Percentiles rank a stretch among this genome's conserved stretches.
Conservation (phyloP, 2,329 filamentous ascomycete genomes). For the Hypoxylon sp. region DNA sequence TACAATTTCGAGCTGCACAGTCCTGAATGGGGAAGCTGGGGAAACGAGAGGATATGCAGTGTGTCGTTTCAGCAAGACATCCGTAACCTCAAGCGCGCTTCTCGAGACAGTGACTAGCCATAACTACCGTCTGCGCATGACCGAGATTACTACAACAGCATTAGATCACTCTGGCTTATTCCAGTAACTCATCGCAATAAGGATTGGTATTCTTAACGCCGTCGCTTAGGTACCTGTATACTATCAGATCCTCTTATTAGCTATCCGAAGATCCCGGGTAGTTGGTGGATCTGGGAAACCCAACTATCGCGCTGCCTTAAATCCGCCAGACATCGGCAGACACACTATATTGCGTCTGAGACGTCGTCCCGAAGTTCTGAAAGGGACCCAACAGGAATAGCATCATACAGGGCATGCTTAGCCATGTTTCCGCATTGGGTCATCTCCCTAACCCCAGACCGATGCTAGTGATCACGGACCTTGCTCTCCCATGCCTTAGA, state of each 20-base stretch:
- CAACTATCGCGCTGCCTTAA: slow-evolving; percentile 11
- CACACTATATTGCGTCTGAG: slow-evolving; percentile 9
- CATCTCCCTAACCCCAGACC: background rate
- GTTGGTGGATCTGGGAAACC: background rate
- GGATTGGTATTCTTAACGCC: slow-evolving; percentile 11
- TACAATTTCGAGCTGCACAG: slow-evolving; percentile 1
- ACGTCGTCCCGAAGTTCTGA: slow-evolving; percentile 14
- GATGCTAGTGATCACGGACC: slow-evolving; percentile 18
- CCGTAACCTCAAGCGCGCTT: slow-evolving; percentile 31
- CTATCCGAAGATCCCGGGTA: background rate
- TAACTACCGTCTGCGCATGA: slow-evolving; percentile 1
- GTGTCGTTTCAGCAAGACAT: slow-evolving; percentile 14
- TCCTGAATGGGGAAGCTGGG: slow-evolving; percentile 21
- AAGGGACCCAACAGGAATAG: slow-evolving; percentile 21
- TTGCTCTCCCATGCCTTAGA: slow-evolving; percentile 19
- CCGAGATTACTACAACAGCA: slow-evolving; percentile 10
- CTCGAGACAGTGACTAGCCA: slow-evolving; percentile 6
- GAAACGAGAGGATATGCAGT: slow-evolving; percentile 14
- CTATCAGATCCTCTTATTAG: background rate
- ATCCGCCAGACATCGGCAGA: slow-evolving; percentile 21
- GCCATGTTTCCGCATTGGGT: background rate
- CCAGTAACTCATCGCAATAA: slow-evolving; percentile 14
- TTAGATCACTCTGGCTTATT: background rate
- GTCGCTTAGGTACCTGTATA: slow-evolving; percentile 19
- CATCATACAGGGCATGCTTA: slow-evolving; percentile 12